Evolutionary conservation across 257 asterid genomes (phyloP).

Genomic region (Mitragyna speciosa): DNA sequence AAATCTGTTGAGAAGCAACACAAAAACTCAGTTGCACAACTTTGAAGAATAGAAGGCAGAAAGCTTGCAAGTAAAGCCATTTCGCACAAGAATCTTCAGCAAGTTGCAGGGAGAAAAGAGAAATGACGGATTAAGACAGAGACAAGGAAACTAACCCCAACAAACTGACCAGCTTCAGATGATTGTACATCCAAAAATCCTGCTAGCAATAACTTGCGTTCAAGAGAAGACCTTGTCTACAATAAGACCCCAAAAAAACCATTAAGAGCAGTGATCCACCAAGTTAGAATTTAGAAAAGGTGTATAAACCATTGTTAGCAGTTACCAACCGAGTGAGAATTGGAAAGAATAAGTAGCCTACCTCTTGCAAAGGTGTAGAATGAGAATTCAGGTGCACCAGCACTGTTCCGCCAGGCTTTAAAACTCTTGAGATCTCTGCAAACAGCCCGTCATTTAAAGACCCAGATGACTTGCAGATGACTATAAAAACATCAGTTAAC

Average conservation of each 20-base stretch:
- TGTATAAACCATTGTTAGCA: not conserved
- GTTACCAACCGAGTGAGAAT: not conserved
- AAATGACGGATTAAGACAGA: not conserved
- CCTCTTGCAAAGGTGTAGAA: slow-evolving; percentile 39
- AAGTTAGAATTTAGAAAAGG: not conserved
- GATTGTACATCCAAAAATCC: slow-evolving; percentile 71
- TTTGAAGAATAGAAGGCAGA: not conserved
- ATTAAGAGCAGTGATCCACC: not conserved
- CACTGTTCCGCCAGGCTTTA: slow-evolving; percentile 75
- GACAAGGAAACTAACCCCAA: slow-evolving; percentile 55
- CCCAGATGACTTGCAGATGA: slow-evolving; percentile 51
- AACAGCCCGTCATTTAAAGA: slow-evolving; percentile 56
- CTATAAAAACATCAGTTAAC: slow-evolving; percentile 48
- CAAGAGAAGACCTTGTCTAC: slow-evolving; percentile 62
- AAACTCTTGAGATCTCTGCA: slow-evolving; percentile 48
- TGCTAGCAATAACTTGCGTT: slow-evolving; percentile 70
- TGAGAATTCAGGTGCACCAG: slow-evolving; percentile 44
- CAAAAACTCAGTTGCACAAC: slow-evolving; percentile 1
- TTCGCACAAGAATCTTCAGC: not conserved
- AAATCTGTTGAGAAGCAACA: slow-evolving; percentile 37
- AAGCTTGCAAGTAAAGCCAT: not conserved
- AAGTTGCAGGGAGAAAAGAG: not conserved
- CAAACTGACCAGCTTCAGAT: slow-evolving; percentile 43
- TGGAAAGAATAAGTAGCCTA: slow-evolving; percentile 8
- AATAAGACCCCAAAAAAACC: slow-evolving; percentile 11